Evolutionary conservation across 768 basidiomycete species (phyloP), one percentile per base, ranked within the genome.

Genomic region (Suillus brevipes): DNA sequence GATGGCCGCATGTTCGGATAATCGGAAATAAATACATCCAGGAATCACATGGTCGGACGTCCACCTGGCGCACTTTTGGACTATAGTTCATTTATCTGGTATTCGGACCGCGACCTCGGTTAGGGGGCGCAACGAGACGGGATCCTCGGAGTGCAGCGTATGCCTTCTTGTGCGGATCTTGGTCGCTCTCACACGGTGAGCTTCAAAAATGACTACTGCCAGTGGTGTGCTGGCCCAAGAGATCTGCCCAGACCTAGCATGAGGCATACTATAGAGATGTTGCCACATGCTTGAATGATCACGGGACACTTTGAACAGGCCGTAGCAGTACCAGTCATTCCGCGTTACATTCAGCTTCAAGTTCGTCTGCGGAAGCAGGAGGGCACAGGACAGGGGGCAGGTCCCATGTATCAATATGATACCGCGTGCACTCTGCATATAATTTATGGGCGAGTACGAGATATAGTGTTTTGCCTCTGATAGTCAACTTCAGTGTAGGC

Each of bases 401-500:
- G 14, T 20, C 50, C 25, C 50, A 28, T 13, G 25, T 16, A 25
- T 50, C 3, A 16, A 14, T 28, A 25, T 28, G 16, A 7, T 16
- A 18, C 16, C 14, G 10, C 28, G 18, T 31, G 31, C 52, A 12
- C 31, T 34, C 28, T 31, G 31, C 4, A 9, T 28, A 7, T 8
- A 16, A 25, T 28, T 28, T 28, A 25, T 52, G 25, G 25, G 23
- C 23, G 25, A 25, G 16, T 9, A 49, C 13, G 23, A 49, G 6
- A 28, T n/a, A 3, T 18, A 28, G 3, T 55, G 18, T 12, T 20
- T 31, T 6, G 9, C 10, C 55, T 61, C 47, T 28, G 38, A 34
- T 45, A 62, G 65, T 57, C 20, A 50, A 61, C 31, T 61, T 65
- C 31, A 16, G 50, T 31, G 31, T 20, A 31, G 49, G 23, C 49